Evolutionary conservation across 768 basidiomycete genomes (phyloP).

Genomic region (Ramaria sp.): DNA sequence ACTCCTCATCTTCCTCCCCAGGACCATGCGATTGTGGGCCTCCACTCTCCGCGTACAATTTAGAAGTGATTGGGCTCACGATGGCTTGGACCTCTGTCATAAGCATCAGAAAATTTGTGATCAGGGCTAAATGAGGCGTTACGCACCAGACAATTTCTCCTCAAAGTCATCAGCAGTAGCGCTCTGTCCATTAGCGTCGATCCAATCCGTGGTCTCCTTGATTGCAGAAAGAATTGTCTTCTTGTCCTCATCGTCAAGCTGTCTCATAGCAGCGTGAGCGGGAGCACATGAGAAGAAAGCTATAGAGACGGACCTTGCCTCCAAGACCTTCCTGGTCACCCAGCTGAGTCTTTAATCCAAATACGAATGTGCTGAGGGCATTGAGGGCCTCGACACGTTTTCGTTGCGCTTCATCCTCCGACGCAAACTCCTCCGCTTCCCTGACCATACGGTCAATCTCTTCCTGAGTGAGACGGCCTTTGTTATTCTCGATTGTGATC

Average conservation of each 20-base stretch:
- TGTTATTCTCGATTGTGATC: constrained; percentile 94
- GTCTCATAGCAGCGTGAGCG: neutral
- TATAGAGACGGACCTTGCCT: constrained; percentile 42
- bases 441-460: constrained; percentile 95
- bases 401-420: constrained; percentile 67
- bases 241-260: constrained; percentile 65
- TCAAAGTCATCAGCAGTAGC: constrained; percentile 84
- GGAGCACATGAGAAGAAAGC: neutral
- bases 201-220: constrained; percentile 89
- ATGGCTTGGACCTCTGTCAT: constrained; percentile 53
- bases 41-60: constrained; percentile 48
- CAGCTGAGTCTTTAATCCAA: constrained; percentile 79
- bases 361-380: constrained; percentile 70
- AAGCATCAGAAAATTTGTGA: neutral
- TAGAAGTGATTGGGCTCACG: constrained; percentile 78
- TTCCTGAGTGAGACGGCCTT: constrained; percentile 80
- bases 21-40: constrained; percentile 14
- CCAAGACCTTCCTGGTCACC: constrained; percentile 84
- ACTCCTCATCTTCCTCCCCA: constrained; percentile 31
- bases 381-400: constrained; percentile 84
- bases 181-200: constrained; percentile 68
- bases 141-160: constrained; percentile 63
- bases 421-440: constrained; percentile 85
- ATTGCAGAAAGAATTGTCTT: constrained; percentile 68
- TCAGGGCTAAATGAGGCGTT: neutral